Evolutionary conservation across 805 yeast genomes (phyloP), one percentile per base, ranked within the genome.

Genomic region (Ogataea salicorniae): DNA sequence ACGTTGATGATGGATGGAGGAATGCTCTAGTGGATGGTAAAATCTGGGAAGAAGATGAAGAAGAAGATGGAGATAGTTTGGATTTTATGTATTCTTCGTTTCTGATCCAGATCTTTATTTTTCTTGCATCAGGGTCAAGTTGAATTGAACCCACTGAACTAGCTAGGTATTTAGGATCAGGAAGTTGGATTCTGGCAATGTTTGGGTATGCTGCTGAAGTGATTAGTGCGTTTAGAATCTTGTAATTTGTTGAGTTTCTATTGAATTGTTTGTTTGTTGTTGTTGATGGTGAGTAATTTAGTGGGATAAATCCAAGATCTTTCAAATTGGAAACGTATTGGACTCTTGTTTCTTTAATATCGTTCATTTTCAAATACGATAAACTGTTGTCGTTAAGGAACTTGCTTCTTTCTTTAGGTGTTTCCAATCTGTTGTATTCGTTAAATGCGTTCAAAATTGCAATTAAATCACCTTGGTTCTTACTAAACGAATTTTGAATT

Each of bases 191-290:
- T 51, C 88, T 74, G 0, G 94, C 91, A 34, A 89, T 71, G 46
- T 86, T 84, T 0, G 98, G 98, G 58, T 84, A 87, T 56, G 83
- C 79, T 0, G 96, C 76, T 3, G 95, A 95, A 0, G 95, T 81
- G 17, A 90, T 67, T 2, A 92, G 73, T 0, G 95, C 79, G 20
- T 81, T 73, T 1, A 89, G 54, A 0, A 91, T 69, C 3, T 76
- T 65, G 34, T 66, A 62, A 55, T 83, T 81, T 0, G 59, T 59
- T 5, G 65, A 64, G 53, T 85, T 84, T 49, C 79, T 66, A 60
- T 83, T 83, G 53, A 81, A 61, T 18, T 59, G 53, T 2, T 46
- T 42, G 41, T 49, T 56, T 1, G 54, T 46, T 1, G 41, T 43
- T 2, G 57, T 41, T 2, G 52, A 46, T 3, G 40, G 37, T 1